A percentile compares a stretch with the other conserved stretches of the same genome.
phyloP scores from a whole-genome alignment of 1,284 basidiomycete species.

The Ganoderma boninense region DNA sequence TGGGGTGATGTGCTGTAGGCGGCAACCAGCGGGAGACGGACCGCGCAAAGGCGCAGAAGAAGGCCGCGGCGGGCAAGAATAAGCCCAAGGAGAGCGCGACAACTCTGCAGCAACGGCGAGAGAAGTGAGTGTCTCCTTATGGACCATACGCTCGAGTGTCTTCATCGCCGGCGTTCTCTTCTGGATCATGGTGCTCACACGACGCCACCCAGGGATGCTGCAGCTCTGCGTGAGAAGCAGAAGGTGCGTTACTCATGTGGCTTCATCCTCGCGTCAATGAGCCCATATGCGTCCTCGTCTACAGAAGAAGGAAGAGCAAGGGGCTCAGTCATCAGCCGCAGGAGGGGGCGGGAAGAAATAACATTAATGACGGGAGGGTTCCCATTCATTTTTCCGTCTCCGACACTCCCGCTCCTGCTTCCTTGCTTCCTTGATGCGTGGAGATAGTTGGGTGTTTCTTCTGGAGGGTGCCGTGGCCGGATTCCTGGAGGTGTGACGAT shows the following conservation, averaged over 20 bases:
- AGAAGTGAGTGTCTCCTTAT: constrained; percentile 61
- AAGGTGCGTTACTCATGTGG: constrained; percentile 51
- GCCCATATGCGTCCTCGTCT: constrained; percentile 14
- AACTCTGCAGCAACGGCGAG: constrained; percentile 72
- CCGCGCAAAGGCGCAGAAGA: constrained; percentile 78
- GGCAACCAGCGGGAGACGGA: constrained; percentile 84
- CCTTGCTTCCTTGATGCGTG: not conserved
- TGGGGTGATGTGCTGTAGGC: constrained; percentile 50
- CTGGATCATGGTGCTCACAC: constrained; percentile 16
- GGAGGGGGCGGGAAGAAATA: constrained; percentile 52
- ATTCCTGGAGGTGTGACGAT: constrained; percentile 10
- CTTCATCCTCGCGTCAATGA: not conserved
- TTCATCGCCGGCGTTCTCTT: not conserved
- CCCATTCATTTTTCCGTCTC: constrained; percentile 21
- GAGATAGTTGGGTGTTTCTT: constrained; percentile 15
- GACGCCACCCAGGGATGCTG: constrained; percentile 65
- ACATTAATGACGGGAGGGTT: constrained; percentile 40
- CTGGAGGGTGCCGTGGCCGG: constrained; percentile 12
- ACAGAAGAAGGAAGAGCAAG: constrained; percentile 68
- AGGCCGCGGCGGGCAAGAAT: constrained; percentile 57
- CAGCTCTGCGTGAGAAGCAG: constrained; percentile 77
- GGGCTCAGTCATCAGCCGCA: constrained; percentile 41
- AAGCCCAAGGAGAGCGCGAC: constrained; percentile 75
- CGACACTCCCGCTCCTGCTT: constrained; percentile 3
- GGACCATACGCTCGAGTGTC: not conserved